These are phyloP conservation scores for Clarireedia monteithiana DNA, from an alignment of 2,329 filamentous ascomycete species.

Conservation along the genomic window DNA sequence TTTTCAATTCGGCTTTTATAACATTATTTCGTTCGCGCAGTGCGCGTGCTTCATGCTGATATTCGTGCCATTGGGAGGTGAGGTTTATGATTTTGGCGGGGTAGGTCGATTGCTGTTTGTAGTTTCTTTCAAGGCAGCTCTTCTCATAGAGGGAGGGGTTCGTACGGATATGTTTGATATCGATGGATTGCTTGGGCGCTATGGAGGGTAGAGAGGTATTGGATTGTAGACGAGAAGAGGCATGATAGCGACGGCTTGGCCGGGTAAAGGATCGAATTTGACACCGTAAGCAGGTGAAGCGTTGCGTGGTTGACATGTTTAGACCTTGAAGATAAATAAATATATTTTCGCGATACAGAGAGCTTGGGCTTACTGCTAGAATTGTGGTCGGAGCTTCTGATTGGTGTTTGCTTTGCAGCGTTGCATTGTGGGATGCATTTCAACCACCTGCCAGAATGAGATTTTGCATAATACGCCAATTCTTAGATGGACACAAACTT, in stretches of 20 bases:
- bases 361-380: neutral
- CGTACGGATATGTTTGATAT: conserved; percentile 85
- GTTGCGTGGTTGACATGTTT: conserved; percentile 4
- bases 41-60: conserved; percentile 51
- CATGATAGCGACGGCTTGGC: conserved; percentile 1
- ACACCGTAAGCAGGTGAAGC: conserved; percentile 3
- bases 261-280: conserved; percentile 2
- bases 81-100: conserved; percentile 49
- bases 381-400: neutral
- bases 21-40: conserved; percentile 61
- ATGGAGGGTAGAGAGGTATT: conserved; percentile 35
- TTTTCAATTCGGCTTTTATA: conserved; percentile 49
- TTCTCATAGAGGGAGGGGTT: conserved; percentile 72
- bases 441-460: too few species aligned
- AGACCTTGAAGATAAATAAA: neutral
- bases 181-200: conserved; percentile 71
- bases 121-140: conserved; percentile 83
- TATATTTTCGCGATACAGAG: neutral
- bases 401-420: neutral
- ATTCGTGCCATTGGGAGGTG: conserved; percentile 49
- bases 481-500: too few species aligned
- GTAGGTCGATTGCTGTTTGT: conserved; percentile 48
- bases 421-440: too few species aligned
- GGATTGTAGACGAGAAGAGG: conserved; percentile 1
- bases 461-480: too few species aligned